Percentiles rank a stretch among this genome's conserved stretches.
Conservation (phyloP, 139 green algal genomes). For the Bryopsis sp. region DNA sequence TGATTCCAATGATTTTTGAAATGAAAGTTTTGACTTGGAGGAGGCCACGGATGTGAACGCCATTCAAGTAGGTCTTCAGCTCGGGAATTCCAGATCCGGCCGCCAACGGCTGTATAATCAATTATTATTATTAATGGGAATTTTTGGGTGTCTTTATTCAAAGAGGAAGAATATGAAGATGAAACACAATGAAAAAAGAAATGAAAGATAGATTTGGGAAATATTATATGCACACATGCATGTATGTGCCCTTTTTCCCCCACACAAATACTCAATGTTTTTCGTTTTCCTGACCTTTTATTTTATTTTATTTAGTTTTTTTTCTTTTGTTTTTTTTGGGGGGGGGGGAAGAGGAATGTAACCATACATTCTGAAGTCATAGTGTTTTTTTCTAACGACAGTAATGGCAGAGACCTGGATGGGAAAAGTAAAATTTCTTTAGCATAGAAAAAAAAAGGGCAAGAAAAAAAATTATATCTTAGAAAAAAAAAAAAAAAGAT, state of each 20-base stretch:
- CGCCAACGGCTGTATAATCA: conserved; percentile 42
- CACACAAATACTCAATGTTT: neutral
- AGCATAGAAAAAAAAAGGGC: neutral
- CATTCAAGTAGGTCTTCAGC: conserved; percentile 68
- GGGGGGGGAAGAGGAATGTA: neutral
- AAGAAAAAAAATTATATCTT: neutral
- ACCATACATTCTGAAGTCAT: neutral
- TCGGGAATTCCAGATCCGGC: conserved; percentile 58
- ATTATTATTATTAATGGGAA: neutral
- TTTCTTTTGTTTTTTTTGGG: neutral
- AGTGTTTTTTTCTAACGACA: no score
- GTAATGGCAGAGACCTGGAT: no score
- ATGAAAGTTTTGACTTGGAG: conserved; percentile 53
- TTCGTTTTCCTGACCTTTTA: neutral
- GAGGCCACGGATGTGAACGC: conserved; percentile 50
- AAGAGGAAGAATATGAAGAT: neutral
- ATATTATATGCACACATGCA: neutral
- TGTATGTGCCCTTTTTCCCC: neutral
- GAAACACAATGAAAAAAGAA: neutral
- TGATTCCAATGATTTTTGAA: conserved; percentile 53
- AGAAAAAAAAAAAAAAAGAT: neutral
- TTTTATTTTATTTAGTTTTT: neutral
- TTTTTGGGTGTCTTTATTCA: neutral
- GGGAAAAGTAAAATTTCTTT: no score
- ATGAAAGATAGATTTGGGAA: neutral